These are phyloP conservation scores for Magnaporthiopsis incrustans DNA, from an alignment of 2,329 filamentous ascomycete genomes.

Conservation along the genomic window DNA sequence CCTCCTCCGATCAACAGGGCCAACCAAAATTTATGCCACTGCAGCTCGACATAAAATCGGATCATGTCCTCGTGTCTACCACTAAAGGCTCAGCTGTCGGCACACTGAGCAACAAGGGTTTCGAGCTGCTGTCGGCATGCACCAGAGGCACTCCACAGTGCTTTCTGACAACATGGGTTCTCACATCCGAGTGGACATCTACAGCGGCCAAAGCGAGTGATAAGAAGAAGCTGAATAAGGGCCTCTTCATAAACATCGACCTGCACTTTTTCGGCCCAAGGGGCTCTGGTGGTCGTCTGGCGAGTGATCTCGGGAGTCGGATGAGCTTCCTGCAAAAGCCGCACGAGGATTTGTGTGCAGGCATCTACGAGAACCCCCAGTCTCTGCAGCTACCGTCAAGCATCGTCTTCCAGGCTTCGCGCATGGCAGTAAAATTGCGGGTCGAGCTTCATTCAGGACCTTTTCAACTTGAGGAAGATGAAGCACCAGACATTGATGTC, in stretches of 20 bases:
- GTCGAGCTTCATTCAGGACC: not conserved
- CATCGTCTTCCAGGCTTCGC: not conserved
- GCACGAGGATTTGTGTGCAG: not conserved
- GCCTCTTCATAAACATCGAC: not conserved
- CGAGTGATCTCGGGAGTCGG: not conserved
- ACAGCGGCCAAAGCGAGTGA: not conserved
- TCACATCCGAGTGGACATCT: not conserved
- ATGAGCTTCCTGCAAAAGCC: not conserved
- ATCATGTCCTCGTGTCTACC: not conserved
- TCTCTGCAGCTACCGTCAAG: not conserved
- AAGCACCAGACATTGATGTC: not conserved
- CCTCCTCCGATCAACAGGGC: too few relatives aligned
- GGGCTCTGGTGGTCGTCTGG: not conserved
- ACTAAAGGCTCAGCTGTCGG: not conserved
- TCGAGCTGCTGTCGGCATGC: not conserved
- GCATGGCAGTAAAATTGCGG: not conserved
- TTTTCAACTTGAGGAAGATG: not conserved
- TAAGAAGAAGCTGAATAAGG: not conserved
- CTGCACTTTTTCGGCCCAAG: slow-evolving; percentile 1
- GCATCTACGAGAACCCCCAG: not conserved
- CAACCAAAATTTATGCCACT: not conserved
- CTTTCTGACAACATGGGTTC: not conserved
- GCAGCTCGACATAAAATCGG: not conserved
- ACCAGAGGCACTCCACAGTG: not conserved
- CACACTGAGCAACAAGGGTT: not conserved